Percentiles rank a stretch among this genome's conserved stretches.
Conservation (phyloP, 2,329 filamentous ascomycete species). For the Neocatenulostroma microsporum region DNA sequence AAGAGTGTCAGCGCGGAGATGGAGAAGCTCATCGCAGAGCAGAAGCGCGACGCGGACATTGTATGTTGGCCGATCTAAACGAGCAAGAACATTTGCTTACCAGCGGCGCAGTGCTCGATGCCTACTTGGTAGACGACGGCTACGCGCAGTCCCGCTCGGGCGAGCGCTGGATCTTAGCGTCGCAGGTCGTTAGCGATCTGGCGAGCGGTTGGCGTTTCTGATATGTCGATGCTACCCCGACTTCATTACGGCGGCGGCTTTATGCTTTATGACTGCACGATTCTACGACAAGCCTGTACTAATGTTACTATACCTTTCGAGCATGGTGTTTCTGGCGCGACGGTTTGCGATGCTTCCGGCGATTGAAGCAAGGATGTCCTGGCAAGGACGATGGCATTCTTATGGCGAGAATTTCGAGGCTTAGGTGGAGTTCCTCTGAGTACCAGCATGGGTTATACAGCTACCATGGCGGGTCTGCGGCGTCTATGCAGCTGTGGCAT, state of each 20-base stretch:
- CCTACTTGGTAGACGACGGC: slow-evolving; percentile 14
- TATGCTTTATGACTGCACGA: too few species aligned
- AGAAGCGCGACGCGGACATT: slow-evolving; percentile 25
- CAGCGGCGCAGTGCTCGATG: slow-evolving; percentile 11
- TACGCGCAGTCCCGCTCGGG: not conserved
- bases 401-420: too few species aligned
- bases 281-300: not conserved
- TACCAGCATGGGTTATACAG: not conserved
- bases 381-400: too few species aligned
- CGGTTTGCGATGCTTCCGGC: too few species aligned
- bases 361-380: too few species aligned
- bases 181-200: too few species aligned
- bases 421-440: not conserved
- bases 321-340: slow-evolving; percentile 2
- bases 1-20: slow-evolving; percentile 13
- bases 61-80: slow-evolving; percentile 11
- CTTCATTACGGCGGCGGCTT: too few species aligned
- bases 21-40: slow-evolving; percentile 22
- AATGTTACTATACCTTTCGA: not conserved
- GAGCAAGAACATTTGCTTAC: slow-evolving; percentile 9
- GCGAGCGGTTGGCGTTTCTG: too few species aligned
- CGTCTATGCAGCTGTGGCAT: too few species aligned
- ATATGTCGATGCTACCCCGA: too few species aligned
- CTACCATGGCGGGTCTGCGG: too few species aligned
- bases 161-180: too few species aligned